Evolutionary conservation across 495 filamentous ascomycete species (phyloP).

Genomic region (Bathelium albidoporum): DNA sequence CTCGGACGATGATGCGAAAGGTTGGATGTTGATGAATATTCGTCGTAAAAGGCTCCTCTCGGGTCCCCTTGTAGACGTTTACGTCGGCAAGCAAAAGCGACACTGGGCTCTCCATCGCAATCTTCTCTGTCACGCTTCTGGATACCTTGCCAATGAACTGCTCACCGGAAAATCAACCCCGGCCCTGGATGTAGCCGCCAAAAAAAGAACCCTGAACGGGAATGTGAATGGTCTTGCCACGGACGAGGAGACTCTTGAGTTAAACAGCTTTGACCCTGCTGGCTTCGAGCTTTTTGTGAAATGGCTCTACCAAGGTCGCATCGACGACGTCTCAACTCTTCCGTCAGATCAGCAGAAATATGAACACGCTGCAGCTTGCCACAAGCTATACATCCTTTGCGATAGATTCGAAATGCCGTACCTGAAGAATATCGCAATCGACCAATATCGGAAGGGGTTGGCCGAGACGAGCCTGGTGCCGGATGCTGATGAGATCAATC

Average conservation of each 20-base stretch:
- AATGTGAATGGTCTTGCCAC: neutral
- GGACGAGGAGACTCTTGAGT: conserved; percentile 26
- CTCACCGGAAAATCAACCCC: conserved; percentile 17
- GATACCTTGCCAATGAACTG: conserved; percentile 33
- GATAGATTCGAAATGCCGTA: conserved; percentile 36
- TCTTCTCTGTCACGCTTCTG: conserved; percentile 38
- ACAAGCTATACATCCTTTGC: conserved; percentile 41
- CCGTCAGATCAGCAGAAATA: conserved; percentile 34
- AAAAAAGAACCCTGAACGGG: neutral
- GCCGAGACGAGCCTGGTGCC: conserved; percentile 36
- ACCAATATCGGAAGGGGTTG: conserved; percentile 38
- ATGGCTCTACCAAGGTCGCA: conserved; percentile 41
- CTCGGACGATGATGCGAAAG: neutral
- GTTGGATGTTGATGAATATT: conserved; percentile 11
- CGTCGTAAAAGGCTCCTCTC: conserved; percentile 36
- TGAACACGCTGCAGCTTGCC: conserved; percentile 39
- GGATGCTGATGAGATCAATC: conserved; percentile 40
- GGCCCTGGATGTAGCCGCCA: neutral
- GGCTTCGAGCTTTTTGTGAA: conserved; percentile 43
- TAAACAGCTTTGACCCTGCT: conserved; percentile 33
- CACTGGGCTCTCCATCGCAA: conserved; percentile 40
- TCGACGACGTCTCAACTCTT: conserved; percentile 36
- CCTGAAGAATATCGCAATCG: conserved; percentile 40
- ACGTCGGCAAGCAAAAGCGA: conserved; percentile 33
- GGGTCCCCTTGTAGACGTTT: conserved; percentile 37